A percentile compares a stretch with the other conserved stretches of the same genome.
These are phyloP conservation scores for Lactarius sp. DNA, from an alignment of 768 basidiomycete genomes.

Conservation along the genomic window DNA sequence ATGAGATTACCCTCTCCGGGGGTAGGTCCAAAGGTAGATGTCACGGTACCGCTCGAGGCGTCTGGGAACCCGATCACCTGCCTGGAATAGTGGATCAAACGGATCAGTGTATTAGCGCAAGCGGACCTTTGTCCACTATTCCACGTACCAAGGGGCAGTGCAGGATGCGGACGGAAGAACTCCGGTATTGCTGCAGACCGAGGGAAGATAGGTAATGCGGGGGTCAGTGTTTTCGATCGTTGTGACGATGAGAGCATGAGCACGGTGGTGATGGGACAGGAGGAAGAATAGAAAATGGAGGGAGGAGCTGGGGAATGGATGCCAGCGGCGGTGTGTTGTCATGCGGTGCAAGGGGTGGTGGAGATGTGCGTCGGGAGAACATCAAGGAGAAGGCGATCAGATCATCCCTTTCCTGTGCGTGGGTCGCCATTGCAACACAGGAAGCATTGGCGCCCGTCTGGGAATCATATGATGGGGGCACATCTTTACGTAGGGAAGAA, in stretches of 20 bases:
- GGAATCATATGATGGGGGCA: not conserved
- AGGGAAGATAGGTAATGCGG: constrained; percentile 24
- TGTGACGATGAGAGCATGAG: constrained; percentile 9
- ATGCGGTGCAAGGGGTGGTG: constrained; percentile 15
- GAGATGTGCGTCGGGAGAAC: constrained; percentile 13
- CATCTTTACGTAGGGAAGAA: not conserved
- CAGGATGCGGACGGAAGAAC: not conserved
- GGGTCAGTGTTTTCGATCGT: constrained; percentile 23
- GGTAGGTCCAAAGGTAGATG: constrained; percentile 24
- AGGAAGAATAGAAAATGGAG: constrained; percentile 5
- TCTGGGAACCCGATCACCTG: constrained; percentile 15
- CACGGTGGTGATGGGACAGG: not conserved
- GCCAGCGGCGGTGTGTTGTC: constrained; percentile 10
- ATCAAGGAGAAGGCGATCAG: constrained; percentile 13
- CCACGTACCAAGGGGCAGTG: constrained; percentile 17
- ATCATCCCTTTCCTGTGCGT: not conserved
- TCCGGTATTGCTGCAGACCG: constrained; percentile 17
- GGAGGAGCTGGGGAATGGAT: constrained; percentile 1
- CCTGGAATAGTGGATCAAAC: constrained; percentile 15
- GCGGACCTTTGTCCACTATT: not conserved
- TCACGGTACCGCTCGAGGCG: constrained; percentile 24
- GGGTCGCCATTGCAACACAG: constrained; percentile 24
- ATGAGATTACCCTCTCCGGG: constrained; percentile 7
- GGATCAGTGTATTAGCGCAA: constrained; percentile 3
- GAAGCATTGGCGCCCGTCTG: constrained; percentile 9